Evolutionary conservation across 2,329 filamentous ascomycete species (phyloP).

Genomic region (Aspergillus quadrilineatus): DNA sequence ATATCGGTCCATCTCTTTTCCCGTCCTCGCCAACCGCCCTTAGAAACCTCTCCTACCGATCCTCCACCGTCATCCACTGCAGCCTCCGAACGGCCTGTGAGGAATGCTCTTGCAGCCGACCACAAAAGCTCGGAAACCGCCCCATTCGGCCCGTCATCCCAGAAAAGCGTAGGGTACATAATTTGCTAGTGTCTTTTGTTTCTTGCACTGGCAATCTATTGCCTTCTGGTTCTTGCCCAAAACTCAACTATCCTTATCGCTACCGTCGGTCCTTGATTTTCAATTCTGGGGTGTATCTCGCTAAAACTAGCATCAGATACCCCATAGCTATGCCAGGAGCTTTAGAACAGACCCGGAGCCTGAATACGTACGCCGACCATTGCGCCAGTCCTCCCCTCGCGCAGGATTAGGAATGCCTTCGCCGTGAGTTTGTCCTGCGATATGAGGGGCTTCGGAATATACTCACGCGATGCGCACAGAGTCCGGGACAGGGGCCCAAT

Average conservation of each 20-base stretch:
- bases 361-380: constrained; percentile 22
- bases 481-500: constrained; percentile 15
- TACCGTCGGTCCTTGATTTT: not conserved
- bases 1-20: constrained; percentile 18
- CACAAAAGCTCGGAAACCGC: constrained; percentile 9
- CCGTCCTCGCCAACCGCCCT: constrained; percentile 9
- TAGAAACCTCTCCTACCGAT: constrained; percentile 1
- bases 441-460: not conserved
- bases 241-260: not conserved
- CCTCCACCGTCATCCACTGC: constrained; percentile 23
- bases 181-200: no score
- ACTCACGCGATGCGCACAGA: constrained; percentile 21
- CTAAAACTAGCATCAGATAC: not conserved
- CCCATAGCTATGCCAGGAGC: constrained; percentile 22
- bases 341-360: constrained; percentile 8
- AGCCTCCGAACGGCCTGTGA: constrained; percentile 24
- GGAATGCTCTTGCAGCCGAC: constrained; percentile 18
- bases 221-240: not conserved
- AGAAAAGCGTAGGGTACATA: constrained; percentile 1
- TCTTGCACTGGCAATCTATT: not conserved
- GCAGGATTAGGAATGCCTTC: constrained; percentile 24
- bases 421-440: constrained; percentile 21
- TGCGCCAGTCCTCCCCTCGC: constrained; percentile 19
- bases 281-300: not conserved
- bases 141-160: not conserved